phyloP scores from a whole-genome alignment of 306 rosid genomes.

The Lablab purpureus region DNA sequence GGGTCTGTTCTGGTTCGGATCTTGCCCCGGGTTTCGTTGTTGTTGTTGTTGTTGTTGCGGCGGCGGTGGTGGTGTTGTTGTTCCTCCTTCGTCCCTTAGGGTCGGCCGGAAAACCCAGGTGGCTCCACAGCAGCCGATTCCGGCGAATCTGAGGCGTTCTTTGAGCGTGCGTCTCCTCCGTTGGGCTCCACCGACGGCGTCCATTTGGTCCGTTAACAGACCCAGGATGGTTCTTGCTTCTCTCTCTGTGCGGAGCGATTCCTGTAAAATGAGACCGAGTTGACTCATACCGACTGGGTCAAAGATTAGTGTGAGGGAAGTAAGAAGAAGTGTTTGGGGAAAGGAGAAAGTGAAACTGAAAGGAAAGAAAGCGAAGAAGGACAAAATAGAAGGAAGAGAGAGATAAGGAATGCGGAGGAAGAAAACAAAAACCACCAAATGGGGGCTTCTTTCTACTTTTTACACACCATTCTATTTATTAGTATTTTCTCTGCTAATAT shows the following conservation, averaged over 20 bases:
- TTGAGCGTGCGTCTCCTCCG: slow-evolving; percentile 68
- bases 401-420: too few species aligned
- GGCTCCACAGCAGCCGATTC: slow-evolving; percentile 89
- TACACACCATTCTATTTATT: too few species aligned
- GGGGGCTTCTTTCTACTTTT: too few species aligned
- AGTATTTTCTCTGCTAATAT: too few species aligned
- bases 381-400: too few species aligned
- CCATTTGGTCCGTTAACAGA: slow-evolving; percentile 74
- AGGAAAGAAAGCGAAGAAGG: too few species aligned
- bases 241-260: slow-evolving; percentile 62
- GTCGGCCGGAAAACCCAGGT: slow-evolving; percentile 69
- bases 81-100: slow-evolving; percentile 4
- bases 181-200: slow-evolving; percentile 49
- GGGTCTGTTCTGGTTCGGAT: slow-evolving; percentile 32
- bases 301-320: too few species aligned
- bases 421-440: too few species aligned
- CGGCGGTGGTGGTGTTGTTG: neutral
- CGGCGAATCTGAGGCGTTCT: slow-evolving; percentile 76
- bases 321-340: neutral
- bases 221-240: slow-evolving; percentile 76
- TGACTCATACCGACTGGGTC: slow-evolving; percentile 63
- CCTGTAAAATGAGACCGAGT: slow-evolving; percentile 79
- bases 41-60: neutral
- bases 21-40: slow-evolving; percentile 40
- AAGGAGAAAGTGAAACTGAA: neutral